Conservation (phyloP, 2,329 filamentous ascomycete species). For the Phaeosphaeriaceae sp. region DNA sequence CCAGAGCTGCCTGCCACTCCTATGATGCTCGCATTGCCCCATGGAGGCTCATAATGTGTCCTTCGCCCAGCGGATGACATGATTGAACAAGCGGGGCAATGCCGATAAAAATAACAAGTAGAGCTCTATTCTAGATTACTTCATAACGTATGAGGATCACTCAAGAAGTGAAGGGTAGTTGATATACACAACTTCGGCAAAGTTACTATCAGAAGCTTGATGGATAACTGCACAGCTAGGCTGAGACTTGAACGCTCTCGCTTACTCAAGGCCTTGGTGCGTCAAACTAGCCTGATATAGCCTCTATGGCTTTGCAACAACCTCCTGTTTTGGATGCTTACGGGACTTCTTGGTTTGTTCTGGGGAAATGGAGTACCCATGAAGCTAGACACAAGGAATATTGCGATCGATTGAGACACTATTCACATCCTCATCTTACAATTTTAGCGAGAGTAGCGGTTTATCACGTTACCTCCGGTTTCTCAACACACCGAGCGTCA, state of each 20-base stretch:
- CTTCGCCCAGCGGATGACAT: slow-evolving; percentile 36
- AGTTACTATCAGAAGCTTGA: slow-evolving; percentile 11
- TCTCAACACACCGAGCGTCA: not conserved
- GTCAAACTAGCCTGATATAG: too few species aligned
- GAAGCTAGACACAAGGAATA: too few species aligned
- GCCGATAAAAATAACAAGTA: not conserved
- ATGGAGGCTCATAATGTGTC: slow-evolving; percentile 89
- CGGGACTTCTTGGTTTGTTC: too few species aligned
- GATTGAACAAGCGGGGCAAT: slow-evolving; percentile 1
- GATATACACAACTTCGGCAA: slow-evolving; percentile 21
- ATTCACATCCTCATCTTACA: too few species aligned
- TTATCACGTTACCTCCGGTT: too few species aligned
- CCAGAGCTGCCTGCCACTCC: slow-evolving; percentile 95
- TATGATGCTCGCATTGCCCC: slow-evolving; percentile 96
- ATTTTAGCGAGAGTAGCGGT: too few species aligned
- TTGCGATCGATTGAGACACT: too few species aligned
- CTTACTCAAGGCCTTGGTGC: slow-evolving; percentile 19
- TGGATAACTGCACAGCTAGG: slow-evolving; percentile 13
- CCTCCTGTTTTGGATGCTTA: slow-evolving; percentile 1
- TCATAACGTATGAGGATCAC: slow-evolving; percentile 13
- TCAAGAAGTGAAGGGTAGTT: slow-evolving; percentile 11
- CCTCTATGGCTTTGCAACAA: too few species aligned
- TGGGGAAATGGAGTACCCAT: too few species aligned
- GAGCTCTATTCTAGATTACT: not conserved
- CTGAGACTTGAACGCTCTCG: slow-evolving; percentile 21